These are phyloP conservation scores for Arachnomyces sp. DNA, from an alignment of 2,329 filamentous ascomycete genomes.

Conservation along the genomic window DNA sequence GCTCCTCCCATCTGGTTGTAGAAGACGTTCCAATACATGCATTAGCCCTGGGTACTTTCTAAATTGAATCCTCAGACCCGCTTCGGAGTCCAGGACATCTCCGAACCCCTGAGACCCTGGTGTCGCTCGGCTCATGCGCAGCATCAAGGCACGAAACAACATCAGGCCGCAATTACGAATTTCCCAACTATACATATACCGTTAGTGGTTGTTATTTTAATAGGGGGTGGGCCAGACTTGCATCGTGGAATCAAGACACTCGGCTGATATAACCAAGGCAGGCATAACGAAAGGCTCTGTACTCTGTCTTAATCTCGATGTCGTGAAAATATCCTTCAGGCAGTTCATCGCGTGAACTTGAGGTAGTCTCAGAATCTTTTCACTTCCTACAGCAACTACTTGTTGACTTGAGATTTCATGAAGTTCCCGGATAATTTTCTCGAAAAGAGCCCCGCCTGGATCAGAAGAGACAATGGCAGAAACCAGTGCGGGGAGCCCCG, in stretches of 20 bases:
- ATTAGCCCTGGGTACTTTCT: conserved; percentile 33
- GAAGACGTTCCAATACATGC: conserved; percentile 27
- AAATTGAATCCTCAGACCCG: conserved; percentile 32
- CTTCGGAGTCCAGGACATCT: conserved; percentile 35
- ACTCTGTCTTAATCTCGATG: conserved; percentile 62
- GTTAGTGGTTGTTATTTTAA: conserved; percentile 13
- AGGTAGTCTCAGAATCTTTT: conserved; percentile 51
- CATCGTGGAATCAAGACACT: conserved; percentile 69
- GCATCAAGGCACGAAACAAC: conserved; percentile 77
- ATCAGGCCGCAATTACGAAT: conserved; percentile 90
- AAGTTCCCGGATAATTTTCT: conserved; percentile 34
- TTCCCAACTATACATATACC: conserved; percentile 57
- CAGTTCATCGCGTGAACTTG: conserved; percentile 96
- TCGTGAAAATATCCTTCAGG: conserved; percentile 83
- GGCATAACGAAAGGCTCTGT: conserved; percentile 67
- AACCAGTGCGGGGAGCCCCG: conserved; percentile 80
- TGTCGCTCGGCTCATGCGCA: conserved; percentile 43
- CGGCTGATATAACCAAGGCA: conserved; percentile 69
- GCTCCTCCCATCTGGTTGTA: conserved; percentile 19
- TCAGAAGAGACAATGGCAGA: conserved; percentile 62
- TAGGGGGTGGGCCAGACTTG: conserved; percentile 31
- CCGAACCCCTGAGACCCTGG: conserved; percentile 40
- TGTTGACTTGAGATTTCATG: conserved; percentile 30
- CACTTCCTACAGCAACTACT: conserved; percentile 20
- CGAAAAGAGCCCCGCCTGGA: conserved; percentile 43